These are phyloP conservation scores for Penicillium corylophilum DNA, from an alignment of 2,329 filamentous ascomycete species.

Conservation along the genomic window DNA sequence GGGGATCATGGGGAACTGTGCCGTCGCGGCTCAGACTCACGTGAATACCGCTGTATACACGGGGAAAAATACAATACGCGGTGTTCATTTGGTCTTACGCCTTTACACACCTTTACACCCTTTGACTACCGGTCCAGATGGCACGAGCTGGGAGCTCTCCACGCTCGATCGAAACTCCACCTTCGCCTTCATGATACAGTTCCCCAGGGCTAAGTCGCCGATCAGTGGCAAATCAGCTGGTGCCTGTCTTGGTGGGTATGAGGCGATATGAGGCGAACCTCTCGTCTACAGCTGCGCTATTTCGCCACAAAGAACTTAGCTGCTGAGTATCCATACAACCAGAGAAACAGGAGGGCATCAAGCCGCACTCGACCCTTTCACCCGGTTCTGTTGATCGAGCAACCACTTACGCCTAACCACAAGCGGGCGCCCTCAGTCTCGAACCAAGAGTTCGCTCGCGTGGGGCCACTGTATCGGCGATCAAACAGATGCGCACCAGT, in stretches of 20 bases:
- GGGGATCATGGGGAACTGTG: neutral
- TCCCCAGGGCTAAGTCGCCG: neutral
- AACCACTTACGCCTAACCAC: constrained; percentile 7
- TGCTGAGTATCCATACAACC: neutral
- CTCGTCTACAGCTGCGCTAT: neutral
- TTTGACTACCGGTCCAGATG: neutral
- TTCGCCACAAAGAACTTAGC: neutral
- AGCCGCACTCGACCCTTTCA: neutral
- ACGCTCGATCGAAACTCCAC: constrained; percentile 4
- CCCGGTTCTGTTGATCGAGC: constrained; percentile 16
- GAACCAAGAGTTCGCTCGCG: constrained; percentile 7
- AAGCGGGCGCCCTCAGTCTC: constrained; percentile 6
- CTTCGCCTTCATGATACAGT: neutral
- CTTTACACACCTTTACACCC: neutral
- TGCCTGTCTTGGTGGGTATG: neutral
- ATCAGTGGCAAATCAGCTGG: constrained; percentile 11
- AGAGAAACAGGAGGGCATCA: neutral
- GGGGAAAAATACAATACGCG: neutral
- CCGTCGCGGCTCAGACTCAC: neutral
- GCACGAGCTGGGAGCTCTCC: neutral
- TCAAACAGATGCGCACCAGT: constrained; percentile 9
- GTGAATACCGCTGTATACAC: neutral
- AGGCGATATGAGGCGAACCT: neutral
- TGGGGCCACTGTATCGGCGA: constrained; percentile 17
- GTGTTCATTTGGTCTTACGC: neutral